Conservation (phyloP, 2,329 filamentous ascomycete species). For the Clonostachys rosea region DNA sequence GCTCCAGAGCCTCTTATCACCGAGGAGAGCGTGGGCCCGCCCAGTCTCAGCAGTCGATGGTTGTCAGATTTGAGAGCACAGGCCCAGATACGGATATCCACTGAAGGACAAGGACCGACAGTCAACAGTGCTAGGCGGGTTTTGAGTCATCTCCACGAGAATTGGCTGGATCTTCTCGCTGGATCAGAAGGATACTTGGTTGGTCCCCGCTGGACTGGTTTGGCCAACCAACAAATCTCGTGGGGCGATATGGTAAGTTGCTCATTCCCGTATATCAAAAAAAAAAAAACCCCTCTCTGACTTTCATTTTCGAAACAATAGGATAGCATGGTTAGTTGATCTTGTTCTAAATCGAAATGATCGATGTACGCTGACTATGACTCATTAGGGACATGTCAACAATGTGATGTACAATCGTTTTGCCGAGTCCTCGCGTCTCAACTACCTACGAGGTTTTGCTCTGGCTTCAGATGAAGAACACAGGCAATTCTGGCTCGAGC, state of each 20-base stretch:
- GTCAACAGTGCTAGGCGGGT: background rate
- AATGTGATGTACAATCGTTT: slow-evolving; percentile 82
- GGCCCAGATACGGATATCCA: background rate
- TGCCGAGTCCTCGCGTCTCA: slow-evolving; percentile 75
- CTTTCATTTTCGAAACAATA: background rate
- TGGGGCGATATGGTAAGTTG: background rate
- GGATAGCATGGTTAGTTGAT: background rate
- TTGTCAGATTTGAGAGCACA: background rate
- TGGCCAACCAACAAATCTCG: background rate
- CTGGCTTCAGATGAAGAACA: slow-evolving; percentile 56
- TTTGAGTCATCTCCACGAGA: background rate
- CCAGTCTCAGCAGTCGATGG: background rate
- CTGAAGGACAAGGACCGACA: background rate
- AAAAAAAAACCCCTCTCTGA: background rate
- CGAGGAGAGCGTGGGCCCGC: too few relatives aligned
- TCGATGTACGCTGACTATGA: slow-evolving; percentile 2
- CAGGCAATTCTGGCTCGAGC: slow-evolving; percentile 58
- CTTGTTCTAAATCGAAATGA: background rate
- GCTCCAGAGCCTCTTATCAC: too few relatives aligned
- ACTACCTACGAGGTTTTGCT: slow-evolving; percentile 71
- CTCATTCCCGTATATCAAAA: background rate
- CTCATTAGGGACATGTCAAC: slow-evolving; percentile 61
- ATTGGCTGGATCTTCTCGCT: slow-evolving; percentile 70
- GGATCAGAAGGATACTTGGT: slow-evolving; percentile 67
- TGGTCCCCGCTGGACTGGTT: background rate